Base-by-base conservation (phyloP, 1,139 yeast species). In the Meyerozyma guilliermondii region DNA sequence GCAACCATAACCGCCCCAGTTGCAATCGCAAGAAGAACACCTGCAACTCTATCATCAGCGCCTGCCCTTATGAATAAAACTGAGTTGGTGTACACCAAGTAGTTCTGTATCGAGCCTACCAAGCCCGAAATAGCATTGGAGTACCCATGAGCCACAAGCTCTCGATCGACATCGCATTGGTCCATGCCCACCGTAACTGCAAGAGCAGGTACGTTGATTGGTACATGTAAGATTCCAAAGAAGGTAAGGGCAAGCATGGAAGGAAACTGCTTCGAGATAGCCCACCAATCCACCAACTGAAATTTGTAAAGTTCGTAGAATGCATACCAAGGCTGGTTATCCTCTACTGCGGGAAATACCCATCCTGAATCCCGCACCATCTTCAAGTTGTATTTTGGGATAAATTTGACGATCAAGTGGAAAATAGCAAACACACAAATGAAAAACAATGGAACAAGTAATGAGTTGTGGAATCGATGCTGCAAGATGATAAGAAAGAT, bases 181-280 rank as follows among this genome's bases (percentile, higher is more conserved):
- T 85, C 92, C 75, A 87, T 85, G 5, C 89, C 88, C 4, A 87
- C 77, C 2, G 96, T 85, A 14, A 92, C 94, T 0, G 98, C 97
- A 44, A 92, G 71, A 0, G 98, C 98, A 3, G 98, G 98, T 7
- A 92, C 97, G 59, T 92, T 92, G 49, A 92, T 92, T 5, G 98
- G 98, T 10, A 92, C 98, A 58, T 92, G 98, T 42, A 92, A 67
- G 37, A 92, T 85, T 5, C 98, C 98, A 56, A 92, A 92, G 59
- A 92, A 92, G 0, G 98, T 91, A 49, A 92, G 68, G 0, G 98
- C 98, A 48, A 92, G 68, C 97, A 92, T 92, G 4, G 95, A 85
- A 7, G 98, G 98, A 13, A 89, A 49, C 53, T 91, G 88, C 44
- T 76, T 70, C 2, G 81, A 44, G 30, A 92, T 73, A 28, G 84